Base-by-base conservation (phyloP, 306 rosid genomes). In the Phaseolus lunatus region DNA sequence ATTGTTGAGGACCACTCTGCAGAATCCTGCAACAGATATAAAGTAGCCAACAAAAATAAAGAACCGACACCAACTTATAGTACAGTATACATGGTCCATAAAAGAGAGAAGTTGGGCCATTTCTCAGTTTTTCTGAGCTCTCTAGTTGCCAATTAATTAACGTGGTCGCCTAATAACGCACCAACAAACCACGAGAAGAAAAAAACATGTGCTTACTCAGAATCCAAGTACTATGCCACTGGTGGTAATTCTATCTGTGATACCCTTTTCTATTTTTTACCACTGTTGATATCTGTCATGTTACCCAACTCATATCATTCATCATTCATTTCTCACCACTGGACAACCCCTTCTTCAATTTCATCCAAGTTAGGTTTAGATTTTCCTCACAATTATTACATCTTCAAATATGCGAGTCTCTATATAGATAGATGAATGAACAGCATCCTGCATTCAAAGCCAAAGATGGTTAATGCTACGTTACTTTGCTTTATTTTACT, bases 41-140 rank as follows among this genome's bases (percentile, higher is more conserved):
- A 78, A 78, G 73, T 24, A 56, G 82, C 62, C 44, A 52, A 67
- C 68, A 67, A 52, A 52, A 41, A 43, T 56, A 70, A 58, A 70
- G 65, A 77, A 77, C 70, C 76, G 41, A 45, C 77, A 70, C 72
- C 77, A 61, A 48, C 74, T 77, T 22, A 2, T 39, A 53, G 75
- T 66, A 77, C 81, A 13, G 20, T 23, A 39, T 16, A 23, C 41
- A 65, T 67, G 67, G 81, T 77, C 81, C 75, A n/a, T 39, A 65
- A 64, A 75, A 76, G 64, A 76, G 80, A 48, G 37, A 63, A 76
- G 73, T 64, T 76, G 53, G 41, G 72, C 23, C 50, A 47, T 50
- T 65, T 76, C 66, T 48, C 23, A 5, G 47, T 26, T 31, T 43
- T 61, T 61, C 67, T 16, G 23, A 61, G 29, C 49, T 57, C 43